Evolutionary conservation across 495 filamentous ascomycete species (phyloP).

Genomic region (Penicillium chermesinum): DNA sequence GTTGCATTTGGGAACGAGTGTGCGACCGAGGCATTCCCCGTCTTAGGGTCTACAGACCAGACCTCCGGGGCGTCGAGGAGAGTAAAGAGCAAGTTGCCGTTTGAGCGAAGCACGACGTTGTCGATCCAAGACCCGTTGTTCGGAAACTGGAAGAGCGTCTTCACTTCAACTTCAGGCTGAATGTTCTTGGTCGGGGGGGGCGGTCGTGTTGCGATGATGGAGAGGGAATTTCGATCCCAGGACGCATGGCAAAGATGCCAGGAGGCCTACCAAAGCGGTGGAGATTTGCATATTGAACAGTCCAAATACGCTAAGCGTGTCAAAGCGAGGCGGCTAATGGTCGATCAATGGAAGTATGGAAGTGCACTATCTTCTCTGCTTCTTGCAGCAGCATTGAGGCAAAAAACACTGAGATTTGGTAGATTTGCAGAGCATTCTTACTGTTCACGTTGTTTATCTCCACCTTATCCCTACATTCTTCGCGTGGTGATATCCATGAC

Average conservation of each 20-base stretch:
- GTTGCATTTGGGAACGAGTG: constrained; percentile 29
- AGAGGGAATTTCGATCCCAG: constrained; percentile 9
- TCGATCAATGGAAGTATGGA: too few species aligned
- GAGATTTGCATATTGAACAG: constrained; percentile 10
- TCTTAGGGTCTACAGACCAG: constrained; percentile 35
- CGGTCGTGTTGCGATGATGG: background rate
- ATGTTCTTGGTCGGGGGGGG: constrained; percentile 6
- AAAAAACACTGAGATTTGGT: too few species aligned
- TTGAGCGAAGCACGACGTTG: constrained; percentile 32
- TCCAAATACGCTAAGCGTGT: background rate
- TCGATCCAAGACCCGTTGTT: constrained; percentile 38
- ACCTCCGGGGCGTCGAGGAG: constrained; percentile 33
- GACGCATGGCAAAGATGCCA: constrained; percentile 10
- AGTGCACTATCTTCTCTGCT: too few species aligned
- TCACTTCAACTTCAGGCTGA: constrained; percentile 13
- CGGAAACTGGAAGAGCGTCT: constrained; percentile 29
- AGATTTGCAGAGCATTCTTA: background rate
- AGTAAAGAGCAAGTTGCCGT: constrained; percentile 33
- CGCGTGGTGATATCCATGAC: too few species aligned
- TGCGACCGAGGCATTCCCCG: constrained; percentile 23
- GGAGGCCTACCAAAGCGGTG: constrained; percentile 5
- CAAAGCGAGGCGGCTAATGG: too few species aligned
- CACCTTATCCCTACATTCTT: background rate
- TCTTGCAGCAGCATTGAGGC: too few species aligned
- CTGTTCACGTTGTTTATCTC: background rate